Base-by-base conservation (phyloP, 1,284 basidiomycete genomes). In the Mycosarcoma mackinlayi region DNA sequence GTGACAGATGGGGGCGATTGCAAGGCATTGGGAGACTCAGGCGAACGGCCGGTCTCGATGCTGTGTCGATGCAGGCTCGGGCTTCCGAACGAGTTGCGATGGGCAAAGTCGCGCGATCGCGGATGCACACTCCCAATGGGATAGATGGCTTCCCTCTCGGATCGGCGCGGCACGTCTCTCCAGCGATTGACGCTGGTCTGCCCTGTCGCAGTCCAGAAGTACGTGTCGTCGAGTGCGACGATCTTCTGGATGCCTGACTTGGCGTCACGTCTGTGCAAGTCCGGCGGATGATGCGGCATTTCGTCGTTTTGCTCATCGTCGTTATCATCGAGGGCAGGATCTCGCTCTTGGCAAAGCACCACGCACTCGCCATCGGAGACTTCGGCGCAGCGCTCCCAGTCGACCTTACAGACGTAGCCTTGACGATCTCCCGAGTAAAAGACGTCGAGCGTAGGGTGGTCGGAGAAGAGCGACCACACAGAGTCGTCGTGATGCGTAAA, bases 361-460 rank as follows among this genome's bases (percentile, higher is more conserved):
- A 93, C 85, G 78, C 94, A 97, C 83, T 94, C 91, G 37, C 92
- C 94, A 50, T 97, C 92, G 2, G 89, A 88, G 21, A 94, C 86
- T 65, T 94, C 92, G 10, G 86, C 84, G 65, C 89, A 91, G 40
- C 88, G 88, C 79, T 93, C 92, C 23, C 94, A 89, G 75, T 98
- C 94, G 31, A 95, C 90, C 68, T 90, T 90, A 83, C 92, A 94
- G 1, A 98, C 89, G 55, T 91, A 85, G 1, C 95, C 96, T 14
- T 91, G 89, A 33, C 92, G 88, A 73, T 98, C 96, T 16, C 95
- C 96, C 2, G 94, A 97, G 84, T 96, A 97, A 85, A 99, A 99
- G 1, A 89, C 86, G 80, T 95, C 91, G 47, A 99, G 87, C 13
- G 90, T 89, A 0, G 93, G 92, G 81, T 98, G 93, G 0, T 88